A percentile compares a stretch with the other conserved stretches of the same genome.
phyloP scores from a whole-genome alignment of 495 filamentous ascomycete genomes.

The Evansstolkia leycettana region DNA sequence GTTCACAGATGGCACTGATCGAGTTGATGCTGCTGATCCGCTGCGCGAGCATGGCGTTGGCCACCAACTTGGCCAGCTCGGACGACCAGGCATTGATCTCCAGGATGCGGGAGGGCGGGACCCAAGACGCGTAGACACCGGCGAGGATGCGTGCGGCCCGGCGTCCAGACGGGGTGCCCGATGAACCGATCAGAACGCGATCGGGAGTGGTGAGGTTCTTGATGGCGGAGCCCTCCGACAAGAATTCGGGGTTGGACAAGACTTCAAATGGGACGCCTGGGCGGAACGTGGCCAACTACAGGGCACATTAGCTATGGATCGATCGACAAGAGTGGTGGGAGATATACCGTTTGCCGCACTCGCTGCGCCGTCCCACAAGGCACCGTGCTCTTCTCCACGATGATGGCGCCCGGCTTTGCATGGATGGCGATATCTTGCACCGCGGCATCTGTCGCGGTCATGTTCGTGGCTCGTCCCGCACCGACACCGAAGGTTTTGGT shows the following conservation, averaged over 20 bases:
- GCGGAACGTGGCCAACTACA: constrained; percentile 34
- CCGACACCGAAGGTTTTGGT: constrained; percentile 62
- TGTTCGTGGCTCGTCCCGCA: constrained; percentile 58
- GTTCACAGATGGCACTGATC: constrained; percentile 68
- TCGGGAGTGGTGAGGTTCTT: constrained; percentile 59
- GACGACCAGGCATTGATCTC: constrained; percentile 70
- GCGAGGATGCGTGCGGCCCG: constrained; percentile 51
- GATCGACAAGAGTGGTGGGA: neutral
- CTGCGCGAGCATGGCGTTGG: constrained; percentile 74
- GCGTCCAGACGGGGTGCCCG: constrained; percentile 39
- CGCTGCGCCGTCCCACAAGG: constrained; percentile 65
- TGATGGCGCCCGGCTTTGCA: constrained; percentile 53
- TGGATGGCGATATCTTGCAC: constrained; percentile 52
- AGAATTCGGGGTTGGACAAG: constrained; percentile 75
- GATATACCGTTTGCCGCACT: constrained; percentile 49
- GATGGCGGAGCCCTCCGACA: constrained; percentile 69
- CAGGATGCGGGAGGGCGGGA: constrained; percentile 51
- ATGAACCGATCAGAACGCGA: constrained; percentile 65
- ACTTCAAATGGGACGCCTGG: constrained; percentile 59
- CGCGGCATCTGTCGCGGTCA: constrained; percentile 61
- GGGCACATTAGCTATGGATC: too few relatives aligned
- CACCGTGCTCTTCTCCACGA: constrained; percentile 80
- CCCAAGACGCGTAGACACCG: constrained; percentile 60
- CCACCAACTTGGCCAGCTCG: constrained; percentile 68
- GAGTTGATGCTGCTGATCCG: constrained; percentile 79